Conservation (phyloP, 768 basidiomycete species). For the Dioszegia aurantiaca region DNA sequence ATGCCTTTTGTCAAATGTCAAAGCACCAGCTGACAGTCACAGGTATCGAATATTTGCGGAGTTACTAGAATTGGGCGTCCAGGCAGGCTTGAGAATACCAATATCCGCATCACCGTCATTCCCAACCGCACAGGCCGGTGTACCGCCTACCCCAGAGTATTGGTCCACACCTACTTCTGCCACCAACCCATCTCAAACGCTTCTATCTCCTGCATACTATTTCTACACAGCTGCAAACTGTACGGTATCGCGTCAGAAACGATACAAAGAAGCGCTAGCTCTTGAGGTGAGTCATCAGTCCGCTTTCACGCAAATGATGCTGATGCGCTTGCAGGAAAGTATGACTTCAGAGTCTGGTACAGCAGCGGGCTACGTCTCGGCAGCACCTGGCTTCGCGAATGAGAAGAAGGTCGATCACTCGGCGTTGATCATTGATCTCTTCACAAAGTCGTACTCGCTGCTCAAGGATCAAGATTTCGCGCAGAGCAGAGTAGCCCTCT, state of each 20-base stretch:
- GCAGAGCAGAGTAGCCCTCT: constrained; percentile 80
- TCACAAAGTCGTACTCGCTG: constrained; percentile 88
- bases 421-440: constrained; percentile 80
- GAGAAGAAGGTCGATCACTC: constrained; percentile 92
- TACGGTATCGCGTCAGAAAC: constrained; percentile 69
- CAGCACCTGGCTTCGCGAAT: constrained; percentile 72
- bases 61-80: constrained; percentile 77
- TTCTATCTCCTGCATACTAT: constrained; percentile 90
- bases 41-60: constrained; percentile 90
- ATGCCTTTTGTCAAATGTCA: too few species aligned
- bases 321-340: constrained; percentile 22
- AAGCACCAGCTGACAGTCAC: too few species aligned
- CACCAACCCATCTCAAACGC: constrained; percentile 71
- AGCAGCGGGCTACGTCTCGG: constrained; percentile 32
- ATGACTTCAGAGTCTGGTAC: constrained; percentile 31
- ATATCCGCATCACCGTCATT: constrained; percentile 37
- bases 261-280: constrained; percentile 63
- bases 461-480: constrained; percentile 73
- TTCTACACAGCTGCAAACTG: constrained; percentile 85
- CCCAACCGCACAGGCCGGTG: constrained; percentile 34
- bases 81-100: constrained; percentile 44
- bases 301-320: background rate
- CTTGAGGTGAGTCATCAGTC: constrained; percentile 62
- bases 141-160: constrained; percentile 56
- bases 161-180: constrained; percentile 66